Evolutionary conservation across 352 stramenopile species (phyloP).

Genomic region (Pythium dissimile): DNA sequence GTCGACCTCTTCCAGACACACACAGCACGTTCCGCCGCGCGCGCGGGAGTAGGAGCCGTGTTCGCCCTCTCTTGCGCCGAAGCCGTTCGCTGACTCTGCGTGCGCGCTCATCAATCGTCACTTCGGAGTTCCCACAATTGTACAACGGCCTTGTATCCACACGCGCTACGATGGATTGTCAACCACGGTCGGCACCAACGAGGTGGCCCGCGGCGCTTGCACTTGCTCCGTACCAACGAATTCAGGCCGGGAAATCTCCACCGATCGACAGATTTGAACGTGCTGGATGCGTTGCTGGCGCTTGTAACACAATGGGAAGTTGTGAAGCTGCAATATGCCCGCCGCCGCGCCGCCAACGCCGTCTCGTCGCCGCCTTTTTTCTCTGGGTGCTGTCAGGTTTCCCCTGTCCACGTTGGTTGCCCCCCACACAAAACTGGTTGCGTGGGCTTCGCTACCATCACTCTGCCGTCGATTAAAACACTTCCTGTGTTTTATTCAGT

Average conservation of each 20-base stretch:
- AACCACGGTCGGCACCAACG: too few relatives aligned
- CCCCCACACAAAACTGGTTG: constrained; percentile 1
- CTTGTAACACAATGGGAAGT: not conserved
- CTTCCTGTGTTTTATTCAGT: not conserved
- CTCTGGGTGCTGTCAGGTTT: constrained; percentile 12
- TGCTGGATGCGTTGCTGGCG: not conserved
- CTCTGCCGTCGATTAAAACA: constrained; percentile 7
- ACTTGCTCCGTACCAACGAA: too few relatives aligned
- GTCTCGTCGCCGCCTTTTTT: not conserved
- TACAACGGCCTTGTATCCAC: too few relatives aligned
- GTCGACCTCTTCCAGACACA: constrained; percentile 72
- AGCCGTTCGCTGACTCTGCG: not conserved
- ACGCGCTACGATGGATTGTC: too few relatives aligned
- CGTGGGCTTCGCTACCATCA: constrained; percentile 3
- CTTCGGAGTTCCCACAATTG: too few relatives aligned
- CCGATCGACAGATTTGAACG: not conserved
- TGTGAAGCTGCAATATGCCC: not conserved
- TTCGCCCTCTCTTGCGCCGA: not conserved
- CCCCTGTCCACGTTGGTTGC: constrained; percentile 2
- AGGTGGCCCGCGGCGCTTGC: too few relatives aligned
- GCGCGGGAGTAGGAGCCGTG: too few relatives aligned
- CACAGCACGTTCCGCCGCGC: constrained; percentile 64
- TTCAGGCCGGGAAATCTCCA: not conserved
- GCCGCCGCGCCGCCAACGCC: not conserved
- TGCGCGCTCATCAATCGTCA: too few relatives aligned